phyloP scores from a whole-genome alignment of 2,329 filamentous ascomycete species.

The Monilinia aucupariae region DNA sequence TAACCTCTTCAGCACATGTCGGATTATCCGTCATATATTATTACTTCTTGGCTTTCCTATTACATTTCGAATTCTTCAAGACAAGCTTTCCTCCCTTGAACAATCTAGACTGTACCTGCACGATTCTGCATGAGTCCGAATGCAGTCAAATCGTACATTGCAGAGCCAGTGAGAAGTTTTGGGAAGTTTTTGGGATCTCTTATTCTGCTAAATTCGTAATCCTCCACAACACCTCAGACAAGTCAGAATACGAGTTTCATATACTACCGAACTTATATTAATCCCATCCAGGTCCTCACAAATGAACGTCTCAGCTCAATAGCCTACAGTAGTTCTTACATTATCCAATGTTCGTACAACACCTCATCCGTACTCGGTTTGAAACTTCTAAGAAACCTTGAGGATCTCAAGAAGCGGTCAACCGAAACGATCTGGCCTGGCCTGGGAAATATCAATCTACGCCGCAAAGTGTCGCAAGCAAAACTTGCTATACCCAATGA shows the following conservation, averaged over 20 bases:
- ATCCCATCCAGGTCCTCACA: not conserved
- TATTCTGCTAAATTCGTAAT: not conserved
- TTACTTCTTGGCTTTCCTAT: constrained; percentile 1
- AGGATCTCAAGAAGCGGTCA: not conserved
- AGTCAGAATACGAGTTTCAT: not conserved
- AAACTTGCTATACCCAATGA: not conserved
- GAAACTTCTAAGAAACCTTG: not conserved
- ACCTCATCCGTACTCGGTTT: not conserved
- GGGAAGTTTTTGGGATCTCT: not conserved
- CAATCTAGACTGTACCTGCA: constrained; percentile 15
- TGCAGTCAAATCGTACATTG: constrained; percentile 11
- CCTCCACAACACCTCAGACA: not conserved
- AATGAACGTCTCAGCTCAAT: not conserved
- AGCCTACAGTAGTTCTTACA: not conserved
- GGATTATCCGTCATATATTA: not conserved
- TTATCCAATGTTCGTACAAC: not conserved
- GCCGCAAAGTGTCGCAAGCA: not conserved
- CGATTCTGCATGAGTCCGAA: constrained; percentile 14
- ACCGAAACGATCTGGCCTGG: not conserved
- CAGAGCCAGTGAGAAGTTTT: not conserved
- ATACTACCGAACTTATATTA: not conserved
- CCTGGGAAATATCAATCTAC: not conserved
- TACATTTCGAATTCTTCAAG: not conserved
- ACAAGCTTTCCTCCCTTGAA: constrained; percentile 2
- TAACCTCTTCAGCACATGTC: not conserved